Evolutionary conservation across 495 filamentous ascomycete genomes (phyloP).

Genomic region (Penicillium manginii): DNA sequence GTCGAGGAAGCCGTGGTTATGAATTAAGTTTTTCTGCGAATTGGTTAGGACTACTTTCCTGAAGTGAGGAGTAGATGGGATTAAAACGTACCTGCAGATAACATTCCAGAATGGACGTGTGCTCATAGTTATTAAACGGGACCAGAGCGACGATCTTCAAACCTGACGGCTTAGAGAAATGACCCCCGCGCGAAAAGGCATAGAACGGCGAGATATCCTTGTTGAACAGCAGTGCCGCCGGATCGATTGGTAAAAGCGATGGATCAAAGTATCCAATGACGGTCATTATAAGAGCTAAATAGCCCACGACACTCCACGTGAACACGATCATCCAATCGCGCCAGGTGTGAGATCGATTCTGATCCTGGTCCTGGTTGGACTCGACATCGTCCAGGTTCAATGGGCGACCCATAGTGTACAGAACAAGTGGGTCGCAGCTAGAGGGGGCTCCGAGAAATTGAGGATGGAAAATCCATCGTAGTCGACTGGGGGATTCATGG

Average conservation of each 20-base stretch:
- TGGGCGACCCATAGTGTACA: conserved; percentile 30
- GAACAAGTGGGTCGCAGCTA: background rate
- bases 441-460: background rate
- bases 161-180: conserved; percentile 45
- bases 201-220: conserved; percentile 33
- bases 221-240: conserved; percentile 28
- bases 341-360: conserved; percentile 17
- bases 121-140: conserved; percentile 50
- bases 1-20: conserved; percentile 57
- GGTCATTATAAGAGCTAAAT: conserved; percentile 29
- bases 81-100: conserved; percentile 45
- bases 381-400: conserved; percentile 22
- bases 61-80: no score
- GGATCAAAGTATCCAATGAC: conserved; percentile 28
- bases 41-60: background rate
- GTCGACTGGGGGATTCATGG: background rate
- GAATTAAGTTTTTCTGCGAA: conserved; percentile 50
- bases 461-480: conserved; percentile 4
- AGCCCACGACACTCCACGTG: conserved; percentile 32
- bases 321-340: conserved; percentile 28
- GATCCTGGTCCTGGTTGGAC: conserved; percentile 14
- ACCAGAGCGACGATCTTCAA: conserved; percentile 54
- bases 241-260: conserved; percentile 25
- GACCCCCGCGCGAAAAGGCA: conserved; percentile 34
- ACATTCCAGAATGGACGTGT: conserved; percentile 55